Base-by-base conservation (phyloP, 2,329 filamentous ascomycete genomes). In the Periconia sp. region DNA sequence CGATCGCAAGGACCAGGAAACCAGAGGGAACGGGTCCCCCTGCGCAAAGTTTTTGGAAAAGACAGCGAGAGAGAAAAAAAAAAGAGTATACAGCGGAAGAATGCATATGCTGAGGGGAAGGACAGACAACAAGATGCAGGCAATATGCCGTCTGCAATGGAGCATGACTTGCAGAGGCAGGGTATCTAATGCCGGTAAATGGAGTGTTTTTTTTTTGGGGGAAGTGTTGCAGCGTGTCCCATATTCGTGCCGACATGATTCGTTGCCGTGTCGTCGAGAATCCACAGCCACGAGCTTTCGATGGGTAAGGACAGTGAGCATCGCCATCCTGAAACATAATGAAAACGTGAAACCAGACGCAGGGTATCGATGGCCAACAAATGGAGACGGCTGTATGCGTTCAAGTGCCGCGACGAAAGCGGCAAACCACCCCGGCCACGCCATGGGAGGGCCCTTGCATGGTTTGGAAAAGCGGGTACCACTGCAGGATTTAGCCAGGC, bases 401-500 rank as follows among this genome's bases (percentile, higher is more conserved):
- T 60, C 52, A 33, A 54, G 50, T 56, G 54, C 65, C 57, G 61
- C 59, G 59, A 58, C 62, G 47, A 64, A 70, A 65, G 56, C 54
- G 58, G 67, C 55, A 56, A 57, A 43, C 43, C 53, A 53, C 67
- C 69, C 68, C 63, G 69, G 66, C 62, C 62, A 58, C 60, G 8
- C 63, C 54, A 61, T 69, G 65, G 61, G 67, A 27, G 67, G 64
- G 47, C 49, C 66, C 69, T 65, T 70, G 69, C 62, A 66, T 66
- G 57, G 55, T 61, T 55, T 66, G 62, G 62, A 64, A 66, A 66
- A 64, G 65, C 62, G 67, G 68, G 60, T 56, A 56, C 49, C 52
- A 54, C 54, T 68, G 65, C 69, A 63, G 61, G 57, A 53, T 45
- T 55, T 17, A 51, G 64, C 65, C 61, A 63, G 64, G 66, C 63